Base-by-base conservation (phyloP, 1,284 basidiomycete species). In the Heliocybe sulcata region DNA sequence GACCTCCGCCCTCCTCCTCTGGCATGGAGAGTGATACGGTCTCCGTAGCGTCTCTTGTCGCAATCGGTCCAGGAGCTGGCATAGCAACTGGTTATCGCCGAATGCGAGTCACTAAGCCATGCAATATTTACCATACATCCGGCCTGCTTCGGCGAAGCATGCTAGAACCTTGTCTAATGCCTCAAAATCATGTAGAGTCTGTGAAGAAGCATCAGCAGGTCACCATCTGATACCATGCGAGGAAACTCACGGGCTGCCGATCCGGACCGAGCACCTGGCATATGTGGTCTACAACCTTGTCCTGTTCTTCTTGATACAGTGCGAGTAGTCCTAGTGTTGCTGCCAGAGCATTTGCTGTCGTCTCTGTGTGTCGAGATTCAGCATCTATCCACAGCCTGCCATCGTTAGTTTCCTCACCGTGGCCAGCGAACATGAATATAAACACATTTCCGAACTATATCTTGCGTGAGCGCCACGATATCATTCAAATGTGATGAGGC, bases 291-390 rank as follows among this genome's bases (percentile, higher is more conserved):
- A 61, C 64, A 1, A 72, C 59, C 50, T 65, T 65, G 20, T 72
- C 67, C 59, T 77, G 75, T 52, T 68, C 65, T 8, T 72, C 67
- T 1, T 67, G 72, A 60, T 74, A 62, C 1, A 74, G 54, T 2
- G 72, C 70, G 1, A 77, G 63, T 19, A 70, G 64, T 2, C 38
- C 68, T 2, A 74, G 58, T 2, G 69, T 59, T 45, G 69, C 72
- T 2, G 65, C 63, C 1, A 75, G 57, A 9, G 70, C 68, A 55
- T 73, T 67, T 6, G 71, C 70, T 1, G 69, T 67, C 2, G 73
- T 77, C 58, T 72, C 67, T 54, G 12, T 31, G 14, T 23, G 3
- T 14, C 35, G 19, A 19, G 47, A 22, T 20, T 29, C n/a, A 23
- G 6, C n/a, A 27, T 22, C 38, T 20, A 9, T 45, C 11, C 11